Percentiles rank a stretch among this genome's conserved stretches.
These are phyloP conservation scores for Pythium vanterpoolii DNA, from an alignment of 352 stramenopile species.

Conservation along the genomic window DNA sequence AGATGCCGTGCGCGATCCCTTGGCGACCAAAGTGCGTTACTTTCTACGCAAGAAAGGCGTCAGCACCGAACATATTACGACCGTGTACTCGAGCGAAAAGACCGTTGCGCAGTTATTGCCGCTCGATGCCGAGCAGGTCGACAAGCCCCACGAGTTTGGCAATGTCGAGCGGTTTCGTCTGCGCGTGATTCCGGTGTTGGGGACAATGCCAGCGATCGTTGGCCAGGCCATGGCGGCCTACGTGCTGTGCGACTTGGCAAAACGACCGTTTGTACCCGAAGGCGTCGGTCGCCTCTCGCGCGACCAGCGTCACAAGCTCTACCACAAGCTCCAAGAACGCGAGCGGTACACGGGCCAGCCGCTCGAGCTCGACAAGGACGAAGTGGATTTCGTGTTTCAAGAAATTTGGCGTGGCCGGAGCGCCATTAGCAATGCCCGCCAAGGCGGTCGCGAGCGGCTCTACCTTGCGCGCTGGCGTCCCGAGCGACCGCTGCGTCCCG, in stretches of 20 bases:
- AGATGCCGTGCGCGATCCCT: constrained; percentile 92
- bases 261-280: constrained; percentile 85
- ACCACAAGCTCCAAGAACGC: constrained; percentile 78
- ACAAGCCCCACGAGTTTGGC: constrained; percentile 91
- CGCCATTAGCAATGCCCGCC: constrained; percentile 58
- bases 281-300: constrained; percentile 63
- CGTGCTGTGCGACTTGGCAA: constrained; percentile 92
- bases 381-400: constrained; percentile 87
- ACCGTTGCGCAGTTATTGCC: constrained; percentile 95
- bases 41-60: constrained; percentile 87
- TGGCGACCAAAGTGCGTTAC: constrained; percentile 96
- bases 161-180: constrained; percentile 96
- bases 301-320: constrained; percentile 86
- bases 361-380: constrained; percentile 78
- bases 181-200: constrained; percentile 94
- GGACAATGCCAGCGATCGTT: constrained; percentile 95
- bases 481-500: constrained; percentile 57
- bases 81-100: constrained; percentile 95
- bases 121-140: constrained; percentile 90
- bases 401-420: constrained; percentile 82
- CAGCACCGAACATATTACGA: constrained; percentile 67
- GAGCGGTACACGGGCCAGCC: constrained; percentile 57
- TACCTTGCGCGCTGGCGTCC: constrained; percentile 84
- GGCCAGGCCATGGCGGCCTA: constrained; percentile 95
- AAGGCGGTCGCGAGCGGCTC: constrained; percentile 73